Conservation (phyloP, 208 protist species). For the Strigomonas culicis region DNA sequence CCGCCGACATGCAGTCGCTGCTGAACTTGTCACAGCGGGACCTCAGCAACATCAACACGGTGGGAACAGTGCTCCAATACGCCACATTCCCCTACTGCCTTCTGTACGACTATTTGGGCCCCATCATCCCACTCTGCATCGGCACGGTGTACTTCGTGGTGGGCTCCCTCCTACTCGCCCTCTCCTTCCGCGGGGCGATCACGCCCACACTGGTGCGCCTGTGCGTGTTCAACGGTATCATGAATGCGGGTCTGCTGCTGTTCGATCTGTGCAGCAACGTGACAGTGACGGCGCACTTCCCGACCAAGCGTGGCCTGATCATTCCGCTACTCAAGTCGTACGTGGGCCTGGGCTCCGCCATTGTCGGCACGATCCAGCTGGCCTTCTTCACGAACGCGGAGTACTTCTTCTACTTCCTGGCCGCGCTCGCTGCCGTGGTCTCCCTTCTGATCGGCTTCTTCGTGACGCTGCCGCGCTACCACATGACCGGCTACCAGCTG, state of each 20-base stretch:
- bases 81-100: conserved; percentile 36
- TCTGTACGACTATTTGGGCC: conserved; percentile 49
- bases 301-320: conserved; percentile 33
- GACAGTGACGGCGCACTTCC: conserved; percentile 53
- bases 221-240: conserved; percentile 21
- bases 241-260: conserved; percentile 14
- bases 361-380: conserved; percentile 39
- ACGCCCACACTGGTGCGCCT: conserved; percentile 23
- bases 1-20: neutral
- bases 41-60: conserved; percentile 48
- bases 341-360: conserved; percentile 47
- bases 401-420: conserved; percentile 60
- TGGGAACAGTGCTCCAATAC: conserved; percentile 27
- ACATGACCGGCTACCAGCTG: conserved; percentile 30
- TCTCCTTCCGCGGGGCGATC: conserved; percentile 41
- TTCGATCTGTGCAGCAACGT: conserved; percentile 40
- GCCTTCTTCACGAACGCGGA: conserved; percentile 40
- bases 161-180: conserved; percentile 27
- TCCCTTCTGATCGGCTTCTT: conserved; percentile 23
- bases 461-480: conserved; percentile 29
- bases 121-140: conserved; percentile 23
- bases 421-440: neutral
- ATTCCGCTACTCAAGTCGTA: conserved; percentile 57
- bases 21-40: conserved; percentile 30
- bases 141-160: conserved; percentile 28